Evolutionary conservation across 139 green algal genomes (phyloP), one percentile per base, ranked within the genome.

Genomic region (Chlorella sp.): DNA sequence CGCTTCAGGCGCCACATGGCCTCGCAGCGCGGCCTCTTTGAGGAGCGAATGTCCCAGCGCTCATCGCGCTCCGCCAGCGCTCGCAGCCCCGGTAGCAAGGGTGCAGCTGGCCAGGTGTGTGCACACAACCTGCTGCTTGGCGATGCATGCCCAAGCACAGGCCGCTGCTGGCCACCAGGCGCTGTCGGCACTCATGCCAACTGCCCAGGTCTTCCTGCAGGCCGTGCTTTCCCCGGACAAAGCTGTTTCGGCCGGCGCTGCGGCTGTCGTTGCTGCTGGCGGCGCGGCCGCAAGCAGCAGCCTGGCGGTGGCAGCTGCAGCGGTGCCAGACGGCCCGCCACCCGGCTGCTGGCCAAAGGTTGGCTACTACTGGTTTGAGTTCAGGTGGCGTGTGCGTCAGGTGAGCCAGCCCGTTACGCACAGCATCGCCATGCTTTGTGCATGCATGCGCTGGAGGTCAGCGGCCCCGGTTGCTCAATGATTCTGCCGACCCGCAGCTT

Each of bases 301-400:
- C 36, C 3, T n/a, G n/a, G n/a, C 68, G 17, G 68, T 2, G 36
- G 38, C 68, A n/a, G 19, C 68, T 34, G 36, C 40, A 2, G 20
- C 68, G n/a, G 68, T 19, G 36, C 16, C 22, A 6, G 72, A 60
- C 9, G 72, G 41, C 20, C 72, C 43, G 43, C 72, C 72, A 11
- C 19, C 26, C 2, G 72, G 72, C 28, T 13, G 54, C 41, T 26
- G 43, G 26, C 41, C 40, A 2, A 77, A 77, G 28, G 26, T 34
- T 11, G 58, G 41, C 17, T 87, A 91, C 73, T 94, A 89, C 88
- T 74, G 83, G 43, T 86, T 88, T 86, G 84, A 85, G n/a, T 65
- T 78, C 58, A 60, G 84, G 32, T 88, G 84, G 84, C 76, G 86
- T 30, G 41, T 87, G 1, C 86, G 92, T 13, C 75, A 90, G 44